Evolutionary conservation across 1,139 yeast genomes (phyloP).

Genomic region (Pichia sp.): DNA sequence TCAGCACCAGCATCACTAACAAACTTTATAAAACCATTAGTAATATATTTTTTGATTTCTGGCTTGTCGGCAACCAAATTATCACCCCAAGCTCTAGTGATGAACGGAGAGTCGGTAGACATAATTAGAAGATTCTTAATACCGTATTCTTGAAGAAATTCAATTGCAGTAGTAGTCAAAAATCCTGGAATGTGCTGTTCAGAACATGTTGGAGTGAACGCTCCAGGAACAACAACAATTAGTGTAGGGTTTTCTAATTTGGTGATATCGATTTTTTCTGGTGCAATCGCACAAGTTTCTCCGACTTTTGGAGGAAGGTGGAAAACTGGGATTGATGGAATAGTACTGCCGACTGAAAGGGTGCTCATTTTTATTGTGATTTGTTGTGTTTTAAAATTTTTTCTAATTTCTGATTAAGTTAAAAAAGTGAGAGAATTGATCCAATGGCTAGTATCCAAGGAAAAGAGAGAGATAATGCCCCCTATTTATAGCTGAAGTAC

Average conservation of each 20-base stretch:
- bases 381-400: too few relatives aligned
- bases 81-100: slow-evolving; percentile 75
- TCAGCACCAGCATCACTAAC: slow-evolving; percentile 53
- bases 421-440: too few relatives aligned
- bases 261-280: slow-evolving; percentile 17
- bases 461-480: too few relatives aligned
- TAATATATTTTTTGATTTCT: slow-evolving; percentile 1
- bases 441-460: too few relatives aligned
- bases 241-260: slow-evolving; percentile 20
- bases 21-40: slow-evolving; percentile 45
- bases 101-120: slow-evolving; percentile 80
- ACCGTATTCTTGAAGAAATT: slow-evolving; percentile 53
- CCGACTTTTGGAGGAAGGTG: slow-evolving; percentile 10
- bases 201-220: slow-evolving; percentile 87
- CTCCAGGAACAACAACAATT: slow-evolving; percentile 82
- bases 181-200: slow-evolving; percentile 75
- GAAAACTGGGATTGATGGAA: slow-evolving; percentile 6
- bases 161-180: slow-evolving; percentile 34
- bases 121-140: slow-evolving; percentile 65
- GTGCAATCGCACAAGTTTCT: slow-evolving; percentile 7
- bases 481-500: too few relatives aligned
- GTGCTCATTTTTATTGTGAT: neutral
- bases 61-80: slow-evolving; percentile 36
- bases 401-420: too few relatives aligned
- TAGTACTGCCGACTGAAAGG: slow-evolving; percentile 1